Base-by-base conservation (phyloP, 352 stramenopile genomes). In the Hyaloperonospora brassicae region DNA sequence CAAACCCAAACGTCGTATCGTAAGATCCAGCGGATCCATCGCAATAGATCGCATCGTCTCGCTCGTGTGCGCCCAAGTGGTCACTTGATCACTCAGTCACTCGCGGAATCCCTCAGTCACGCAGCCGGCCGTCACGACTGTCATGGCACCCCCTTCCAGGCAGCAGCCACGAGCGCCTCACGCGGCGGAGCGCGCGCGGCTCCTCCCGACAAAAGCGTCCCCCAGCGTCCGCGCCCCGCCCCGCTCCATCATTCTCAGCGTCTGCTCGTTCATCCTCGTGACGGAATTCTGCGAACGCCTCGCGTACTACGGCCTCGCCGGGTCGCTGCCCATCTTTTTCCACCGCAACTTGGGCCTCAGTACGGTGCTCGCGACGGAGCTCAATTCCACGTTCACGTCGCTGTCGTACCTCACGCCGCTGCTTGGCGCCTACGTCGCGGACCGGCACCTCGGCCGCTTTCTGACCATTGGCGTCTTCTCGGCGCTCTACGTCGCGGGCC, bases 231-330 rank as follows among this genome's bases (percentile, higher is more conserved):
- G 61, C 5, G 31, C 35, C 25, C 58, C 57, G 39, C 69, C 82
- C 51, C 73, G 76, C 52, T 93, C 84, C 24, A 86, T 92, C 57
- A 89, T 93, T 58, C 50, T 90, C 42, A 88, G 65, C 63, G 78
- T 93, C 48, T 94, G 84, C 70, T 90, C 81, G 0, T 94, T 86
- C 65, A 94, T 94, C 52, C 81, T 94, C 51, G 79, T 89, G 49
- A 89, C 84, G 2, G 84, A 93, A 63, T 87, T 94, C 63, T 94
- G 84, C 39, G 79, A 91, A 50, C 82, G 84, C 17, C 55, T 94
- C 52, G 81, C 81, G 24, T 90, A 89, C 52, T 89, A 89, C 45
- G 84, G 79, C 4, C 74, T 94, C 23, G 89, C 84, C 9, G 84
- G 81, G 5, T 92, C 84, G 41, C 60, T 94, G 47, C 78, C 79